Base-by-base conservation (phyloP, 2,329 filamentous ascomycete species). In the Ilyonectria destructans region DNA sequence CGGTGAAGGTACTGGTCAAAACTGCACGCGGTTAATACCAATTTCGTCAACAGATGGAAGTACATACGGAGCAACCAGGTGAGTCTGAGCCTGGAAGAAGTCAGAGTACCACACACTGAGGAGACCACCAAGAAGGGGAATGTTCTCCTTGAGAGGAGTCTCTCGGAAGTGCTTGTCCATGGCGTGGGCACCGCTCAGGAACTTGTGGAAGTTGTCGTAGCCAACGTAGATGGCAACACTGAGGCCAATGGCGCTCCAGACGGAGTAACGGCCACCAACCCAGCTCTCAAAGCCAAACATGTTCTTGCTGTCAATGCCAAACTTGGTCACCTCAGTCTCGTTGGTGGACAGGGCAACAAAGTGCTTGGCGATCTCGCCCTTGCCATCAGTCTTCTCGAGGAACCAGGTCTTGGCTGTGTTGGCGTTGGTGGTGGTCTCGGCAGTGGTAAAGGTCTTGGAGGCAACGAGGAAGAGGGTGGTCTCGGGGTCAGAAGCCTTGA, bases 281-380 rank as follows among this genome's bases (percentile, higher is more conserved):
- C 96, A 99, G 84, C 93, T 97, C 84, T 96, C 95, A 81, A 99
- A 99, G 77, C 95, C 95, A 80, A 99, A 99, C 96, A 99, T 99
- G 89, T 98, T 99, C 89, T 96, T 96, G 85, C 91, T 92, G 85
- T 98, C 96, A 79, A 99, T 99, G 74, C 96, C 96, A 78, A 99
- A 99, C 88, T 98, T 98, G 85, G 93, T 95, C 70, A 99, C 96
- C 86, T 98, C 96, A 61, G 86, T 82, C 85, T 96, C 93, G 85
- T 99, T 99, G 82, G 96, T 99, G 57, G 96, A 98, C 60, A 99
- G 90, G 52, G 96, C 96, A 65, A 98, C 96, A 80, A 99, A 99
- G 89, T 99, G 96, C 89, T 98, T 99, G 75, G 96, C 94, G 76
- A 99, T 97, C 31, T 97, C 92, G 69, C 89, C 90, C 91, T 96